phyloP scores from a whole-genome alignment of 441 rosid species.

The Gossypium trilobum region DNA sequence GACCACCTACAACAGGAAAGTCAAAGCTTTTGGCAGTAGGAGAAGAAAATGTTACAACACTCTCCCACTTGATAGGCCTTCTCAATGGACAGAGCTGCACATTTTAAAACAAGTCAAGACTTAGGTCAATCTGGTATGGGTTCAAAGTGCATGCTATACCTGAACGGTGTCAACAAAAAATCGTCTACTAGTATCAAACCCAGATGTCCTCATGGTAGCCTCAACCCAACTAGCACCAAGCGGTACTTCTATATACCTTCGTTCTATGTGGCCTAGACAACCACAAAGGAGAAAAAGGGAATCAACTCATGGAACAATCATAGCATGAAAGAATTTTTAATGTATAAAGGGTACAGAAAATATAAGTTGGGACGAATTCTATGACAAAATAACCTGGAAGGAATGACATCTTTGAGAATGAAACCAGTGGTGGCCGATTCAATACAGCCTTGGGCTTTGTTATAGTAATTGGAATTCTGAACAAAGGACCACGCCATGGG shows the following conservation, averaged over 20 bases:
- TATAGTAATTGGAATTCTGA: constrained; percentile 80
- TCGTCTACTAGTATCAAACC: constrained; percentile 75
- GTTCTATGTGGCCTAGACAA: constrained; percentile 71
- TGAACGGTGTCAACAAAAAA: constrained; percentile 83
- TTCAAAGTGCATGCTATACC: constrained; percentile 36
- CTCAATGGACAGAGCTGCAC: constrained; percentile 79
- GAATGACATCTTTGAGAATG: constrained; percentile 74
- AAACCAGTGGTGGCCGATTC: constrained; percentile 59
- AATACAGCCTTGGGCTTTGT: constrained; percentile 63
- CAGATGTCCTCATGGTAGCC: constrained; percentile 79
- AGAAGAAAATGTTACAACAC: constrained; percentile 60
- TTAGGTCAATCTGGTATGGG: constrained; percentile 10
- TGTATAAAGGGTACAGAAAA: background rate
- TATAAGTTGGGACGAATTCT: constrained; percentile 1
- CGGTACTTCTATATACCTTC: constrained; percentile 84
- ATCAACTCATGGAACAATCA: background rate
- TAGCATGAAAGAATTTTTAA: background rate
- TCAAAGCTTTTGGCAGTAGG: constrained; percentile 71
- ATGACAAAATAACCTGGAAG: constrained; percentile 48
- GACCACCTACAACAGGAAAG: constrained; percentile 79
- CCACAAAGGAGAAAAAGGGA: constrained; percentile 3
- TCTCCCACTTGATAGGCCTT: constrained; percentile 95
- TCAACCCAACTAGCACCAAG: constrained; percentile 90
- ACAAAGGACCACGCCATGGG: constrained; percentile 88
- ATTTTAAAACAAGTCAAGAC: constrained; percentile 26